Base-by-base conservation (phyloP, 805 yeast species). In the Scheffersomyces amazonensis region DNA sequence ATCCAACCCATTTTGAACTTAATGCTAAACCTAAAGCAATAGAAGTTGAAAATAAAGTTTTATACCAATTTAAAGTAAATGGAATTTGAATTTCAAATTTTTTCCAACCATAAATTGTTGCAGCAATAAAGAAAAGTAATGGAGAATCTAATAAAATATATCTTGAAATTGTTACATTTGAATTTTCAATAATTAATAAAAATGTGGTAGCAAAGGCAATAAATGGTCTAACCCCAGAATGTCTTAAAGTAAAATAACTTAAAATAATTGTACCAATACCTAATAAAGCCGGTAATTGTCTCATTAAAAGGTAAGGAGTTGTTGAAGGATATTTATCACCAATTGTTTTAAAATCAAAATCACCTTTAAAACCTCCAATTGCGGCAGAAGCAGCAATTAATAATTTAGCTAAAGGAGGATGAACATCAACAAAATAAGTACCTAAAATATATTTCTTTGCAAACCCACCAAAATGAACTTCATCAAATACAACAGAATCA, bases 391-490 rank as follows among this genome's bases (percentile, higher is more conserved):
- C 84, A 2, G 90, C 93, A 61, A 73, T 84, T 34, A 86, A 59
- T 81, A 86, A 75, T 54, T 83, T 80, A 27, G 86, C 84, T 48
- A 86, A 69, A 4, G 95, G 95, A 7, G 95, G 95, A 54, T 84
- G 86, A 31, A 79, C 83, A 57, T 82, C 90, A 76, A 83, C 72
- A 60, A 83, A 84, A 54, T 70, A 83, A 13, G 61, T 60, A 15
- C 87, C 86, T 37, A 65, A 60, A 37, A 81, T 73, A 65, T 89
- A 93, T 62, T 86, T 81, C 41, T 83, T 75, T 22, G 96, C 96
- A 65, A 91, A 93, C n/a, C 95, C 95, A 40, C 99, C 99, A 53
- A 93, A 93, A 62, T 87, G 95, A 29, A 86, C 93, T 61, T 91
- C 99, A 60, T 89, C 96, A 48, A 87, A 87, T 10, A 91, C 96